phyloP scores from a whole-genome alignment of 805 yeast species.

The Barnettozyma vustinii region DNA sequence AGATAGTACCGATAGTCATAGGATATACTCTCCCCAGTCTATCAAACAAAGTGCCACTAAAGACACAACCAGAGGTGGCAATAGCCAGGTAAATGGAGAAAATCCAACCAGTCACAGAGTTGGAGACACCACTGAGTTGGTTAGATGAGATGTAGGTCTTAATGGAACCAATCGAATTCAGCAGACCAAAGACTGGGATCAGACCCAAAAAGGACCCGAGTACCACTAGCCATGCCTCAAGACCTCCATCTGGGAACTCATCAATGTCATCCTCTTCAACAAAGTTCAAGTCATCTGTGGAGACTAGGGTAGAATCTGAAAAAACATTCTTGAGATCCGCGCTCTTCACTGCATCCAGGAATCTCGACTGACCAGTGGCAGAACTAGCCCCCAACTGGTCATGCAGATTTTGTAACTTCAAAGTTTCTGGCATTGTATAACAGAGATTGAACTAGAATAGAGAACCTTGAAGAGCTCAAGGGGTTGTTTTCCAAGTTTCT shows the following conservation, averaged over 20 bases:
- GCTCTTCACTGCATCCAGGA: background rate
- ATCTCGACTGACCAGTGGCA: conserved; percentile 10
- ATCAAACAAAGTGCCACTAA: conserved; percentile 60
- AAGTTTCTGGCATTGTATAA: background rate
- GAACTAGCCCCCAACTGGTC: background rate
- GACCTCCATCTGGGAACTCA: conserved; percentile 51
- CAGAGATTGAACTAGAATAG: background rate
- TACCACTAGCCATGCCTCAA: conserved; percentile 50
- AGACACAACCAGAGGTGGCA: conserved; percentile 45
- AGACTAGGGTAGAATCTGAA: conserved; percentile 5
- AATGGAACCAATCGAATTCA: conserved; percentile 60
- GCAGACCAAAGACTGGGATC: conserved; percentile 51
- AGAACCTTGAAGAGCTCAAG: background rate
- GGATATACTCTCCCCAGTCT: conserved; percentile 48
- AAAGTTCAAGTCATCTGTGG: conserved; percentile 6
- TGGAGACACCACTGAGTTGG: conserved; percentile 45
- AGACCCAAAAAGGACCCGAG: conserved; percentile 58
- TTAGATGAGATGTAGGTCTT: conserved; percentile 52
- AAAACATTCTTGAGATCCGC: conserved; percentile 7
- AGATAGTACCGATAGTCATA: conserved; percentile 37
- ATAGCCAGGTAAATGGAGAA: conserved; percentile 55
- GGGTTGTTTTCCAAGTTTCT: too few species aligned
- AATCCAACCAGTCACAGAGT: conserved; percentile 55
- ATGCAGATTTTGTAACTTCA: background rate
- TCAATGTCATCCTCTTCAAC: conserved; percentile 12